Conservation (phyloP, 192 early-diverging fungal genomes). For the Rhizophagus clarus region DNA sequence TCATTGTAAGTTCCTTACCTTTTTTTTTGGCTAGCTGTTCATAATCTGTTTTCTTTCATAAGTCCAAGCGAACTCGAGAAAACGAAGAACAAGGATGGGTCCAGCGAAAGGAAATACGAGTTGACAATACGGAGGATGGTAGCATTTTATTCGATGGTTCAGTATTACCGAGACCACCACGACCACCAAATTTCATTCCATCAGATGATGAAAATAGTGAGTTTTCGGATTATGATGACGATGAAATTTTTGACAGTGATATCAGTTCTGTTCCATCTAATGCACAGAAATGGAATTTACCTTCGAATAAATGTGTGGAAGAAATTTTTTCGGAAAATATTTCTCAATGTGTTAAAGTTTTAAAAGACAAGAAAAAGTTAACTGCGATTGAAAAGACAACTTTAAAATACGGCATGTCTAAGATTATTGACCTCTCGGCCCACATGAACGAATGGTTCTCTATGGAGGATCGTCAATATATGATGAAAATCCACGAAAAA, state of each 20-base stretch:
- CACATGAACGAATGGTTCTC: slow-evolving; percentile 29
- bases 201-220: too few relatives aligned
- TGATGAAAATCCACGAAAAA: slow-evolving; percentile 17
- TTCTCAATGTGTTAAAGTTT: slow-evolving; percentile 10
- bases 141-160: too few relatives aligned
- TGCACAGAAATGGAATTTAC: slow-evolving; percentile 22
- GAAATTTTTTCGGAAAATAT: slow-evolving; percentile 29
- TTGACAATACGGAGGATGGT: too few relatives aligned
- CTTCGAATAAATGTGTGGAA: slow-evolving; percentile 17
- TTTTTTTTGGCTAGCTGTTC: too few relatives aligned
- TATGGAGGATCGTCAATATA: neutral
- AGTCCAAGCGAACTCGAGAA: too few relatives aligned
- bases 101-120: too few relatives aligned
- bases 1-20: too few relatives aligned
- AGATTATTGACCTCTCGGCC: slow-evolving; percentile 28
- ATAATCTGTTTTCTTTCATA: too few relatives aligned
- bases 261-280: slow-evolving; percentile 12
- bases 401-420: slow-evolving; percentile 26
- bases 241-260: slow-evolving; percentile 19
- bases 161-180: too few relatives aligned
- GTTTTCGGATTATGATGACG: slow-evolving; percentile 5
- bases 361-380: slow-evolving; percentile 29
- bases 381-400: slow-evolving; percentile 3
- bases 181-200: too few relatives aligned
- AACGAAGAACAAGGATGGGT: too few relatives aligned